These are phyloP conservation scores for Pelargonium fulgidum DNA, from an alignment of 441 rosid genomes.

Conservation along the genomic window DNA sequence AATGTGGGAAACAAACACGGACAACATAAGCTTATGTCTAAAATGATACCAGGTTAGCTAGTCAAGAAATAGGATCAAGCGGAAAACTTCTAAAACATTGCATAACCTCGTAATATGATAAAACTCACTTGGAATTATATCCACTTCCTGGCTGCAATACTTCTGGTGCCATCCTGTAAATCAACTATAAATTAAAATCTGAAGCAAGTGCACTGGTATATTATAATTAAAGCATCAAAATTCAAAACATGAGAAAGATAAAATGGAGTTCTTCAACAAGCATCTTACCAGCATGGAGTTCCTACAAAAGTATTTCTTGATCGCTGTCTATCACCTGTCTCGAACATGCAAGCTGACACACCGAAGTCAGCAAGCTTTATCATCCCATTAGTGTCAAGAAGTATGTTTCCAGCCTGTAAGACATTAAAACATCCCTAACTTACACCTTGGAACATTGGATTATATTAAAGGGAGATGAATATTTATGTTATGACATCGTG, in stretches of 20 bases:
- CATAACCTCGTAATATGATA: constrained; percentile 1
- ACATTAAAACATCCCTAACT: constrained; percentile 13
- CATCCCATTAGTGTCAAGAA: constrained; percentile 63
- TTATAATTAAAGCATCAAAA: not conserved
- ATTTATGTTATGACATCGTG: constrained; percentile 11
- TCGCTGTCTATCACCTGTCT: constrained; percentile 90
- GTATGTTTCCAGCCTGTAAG: constrained; percentile 91
- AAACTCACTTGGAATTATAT: constrained; percentile 86
- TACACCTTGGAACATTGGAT: not conserved
- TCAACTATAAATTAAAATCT: constrained; percentile 19
- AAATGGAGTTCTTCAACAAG: not conserved
- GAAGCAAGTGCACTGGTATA: not conserved
- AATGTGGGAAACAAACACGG: not conserved
- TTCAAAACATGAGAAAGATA: not conserved
- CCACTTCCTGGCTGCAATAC: constrained; percentile 98
- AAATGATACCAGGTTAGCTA: not conserved
- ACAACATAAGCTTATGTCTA: not conserved
- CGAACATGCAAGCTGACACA: constrained; percentile 98
- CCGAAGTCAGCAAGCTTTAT: constrained; percentile 98
- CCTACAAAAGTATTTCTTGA: constrained; percentile 97
- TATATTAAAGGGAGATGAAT: constrained; percentile 12
- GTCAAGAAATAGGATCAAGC: not conserved
- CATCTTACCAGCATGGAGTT: constrained; percentile 91
- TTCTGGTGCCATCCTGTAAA: constrained; percentile 98
- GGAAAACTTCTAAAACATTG: constrained; percentile 9